Percentiles rank a stretch among this genome's conserved stretches.
phyloP scores from a whole-genome alignment of 345 rosid species.

The Melaleuca alternifolia region DNA sequence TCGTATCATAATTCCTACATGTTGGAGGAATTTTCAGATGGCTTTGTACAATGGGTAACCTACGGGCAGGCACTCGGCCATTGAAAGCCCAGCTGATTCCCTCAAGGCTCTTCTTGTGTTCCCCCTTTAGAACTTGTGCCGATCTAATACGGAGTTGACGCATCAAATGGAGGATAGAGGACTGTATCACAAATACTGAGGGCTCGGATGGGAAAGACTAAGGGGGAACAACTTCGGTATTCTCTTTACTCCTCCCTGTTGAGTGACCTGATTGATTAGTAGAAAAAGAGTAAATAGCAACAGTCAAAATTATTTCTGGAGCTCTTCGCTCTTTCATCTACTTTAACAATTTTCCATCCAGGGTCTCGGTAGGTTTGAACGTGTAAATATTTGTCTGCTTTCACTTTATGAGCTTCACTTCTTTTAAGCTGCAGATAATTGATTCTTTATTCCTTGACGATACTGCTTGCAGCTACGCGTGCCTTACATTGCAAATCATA shows the following conservation, averaged over 20 bases:
- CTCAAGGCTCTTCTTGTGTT: neutral
- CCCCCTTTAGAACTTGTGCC: neutral
- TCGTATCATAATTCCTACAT: conserved; percentile 16
- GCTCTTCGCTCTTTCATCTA: conserved; percentile 8
- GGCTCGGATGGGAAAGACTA: neutral
- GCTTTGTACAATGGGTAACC: conserved; percentile 78
- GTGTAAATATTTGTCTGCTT: conserved; percentile 30
- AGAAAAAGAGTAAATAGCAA: conserved; percentile 38
- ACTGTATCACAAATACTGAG: neutral
- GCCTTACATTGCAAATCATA: conserved; percentile 1
- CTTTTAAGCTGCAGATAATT: conserved; percentile 20
- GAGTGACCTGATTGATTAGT: conserved; percentile 12
- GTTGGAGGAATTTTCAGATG: conserved; percentile 55
- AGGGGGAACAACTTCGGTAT: neutral
- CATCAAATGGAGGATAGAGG: neutral
- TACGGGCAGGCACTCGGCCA: conserved; percentile 71
- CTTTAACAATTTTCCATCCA: neutral
- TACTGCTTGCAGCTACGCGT: neutral
- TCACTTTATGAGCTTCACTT: conserved; percentile 21
- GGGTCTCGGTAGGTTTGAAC: neutral
- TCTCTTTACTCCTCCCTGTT: neutral
- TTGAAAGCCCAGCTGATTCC: conserved; percentile 16
- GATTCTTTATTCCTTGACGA: conserved; percentile 27
- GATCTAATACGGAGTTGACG: neutral
- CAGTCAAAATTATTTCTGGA: conserved; percentile 28